phyloP scores from a whole-genome alignment of 768 basidiomycete genomes.

The Mycena belliarum region DNA sequence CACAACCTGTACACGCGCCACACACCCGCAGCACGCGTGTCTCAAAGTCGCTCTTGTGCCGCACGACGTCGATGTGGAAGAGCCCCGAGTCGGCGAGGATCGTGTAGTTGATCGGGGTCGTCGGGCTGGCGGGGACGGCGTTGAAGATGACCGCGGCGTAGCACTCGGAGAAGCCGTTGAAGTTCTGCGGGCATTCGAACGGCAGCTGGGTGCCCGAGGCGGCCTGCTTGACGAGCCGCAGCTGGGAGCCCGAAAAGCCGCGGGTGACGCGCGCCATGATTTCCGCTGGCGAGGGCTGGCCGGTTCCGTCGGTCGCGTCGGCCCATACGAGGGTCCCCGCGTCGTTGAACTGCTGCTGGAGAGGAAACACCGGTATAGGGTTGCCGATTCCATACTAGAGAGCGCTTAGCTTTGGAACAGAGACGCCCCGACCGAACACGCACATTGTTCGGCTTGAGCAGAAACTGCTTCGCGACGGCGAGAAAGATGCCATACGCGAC shows the following conservation, averaged over 20 bases:
- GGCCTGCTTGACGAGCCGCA: slow-evolving; percentile 50
- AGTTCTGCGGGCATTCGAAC: slow-evolving; percentile 68
- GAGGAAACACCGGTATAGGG: slow-evolving; percentile 47
- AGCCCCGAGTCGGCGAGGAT: slow-evolving; percentile 69
- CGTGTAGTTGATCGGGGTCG: slow-evolving; percentile 63
- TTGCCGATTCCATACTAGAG: slow-evolving; percentile 64
- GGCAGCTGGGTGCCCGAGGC: slow-evolving; percentile 51
- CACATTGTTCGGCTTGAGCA: slow-evolving; percentile 62
- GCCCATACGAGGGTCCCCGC: slow-evolving; percentile 63
- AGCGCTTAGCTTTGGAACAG: neutral
- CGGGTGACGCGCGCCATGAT: slow-evolving; percentile 64
- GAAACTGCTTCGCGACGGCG: slow-evolving; percentile 61
- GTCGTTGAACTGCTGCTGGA: slow-evolving; percentile 53
- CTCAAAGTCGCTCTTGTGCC: slow-evolving; percentile 71
- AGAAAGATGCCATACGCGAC: slow-evolving; percentile 69
- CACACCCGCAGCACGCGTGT: slow-evolving; percentile 63
- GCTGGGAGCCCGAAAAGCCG: slow-evolving; percentile 52
- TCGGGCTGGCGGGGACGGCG: slow-evolving; percentile 45
- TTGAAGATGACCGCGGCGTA: slow-evolving; percentile 68
- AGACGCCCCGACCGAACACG: slow-evolving; percentile 23
- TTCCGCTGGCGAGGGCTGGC: slow-evolving; percentile 52
- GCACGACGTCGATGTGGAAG: slow-evolving; percentile 60
- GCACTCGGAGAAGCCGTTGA: slow-evolving; percentile 67
- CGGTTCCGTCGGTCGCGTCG: slow-evolving; percentile 60
- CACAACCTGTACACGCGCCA: too few species aligned